Conservation (phyloP, 345 rosid genomes). For the Bruguiera parviflora region DNA sequence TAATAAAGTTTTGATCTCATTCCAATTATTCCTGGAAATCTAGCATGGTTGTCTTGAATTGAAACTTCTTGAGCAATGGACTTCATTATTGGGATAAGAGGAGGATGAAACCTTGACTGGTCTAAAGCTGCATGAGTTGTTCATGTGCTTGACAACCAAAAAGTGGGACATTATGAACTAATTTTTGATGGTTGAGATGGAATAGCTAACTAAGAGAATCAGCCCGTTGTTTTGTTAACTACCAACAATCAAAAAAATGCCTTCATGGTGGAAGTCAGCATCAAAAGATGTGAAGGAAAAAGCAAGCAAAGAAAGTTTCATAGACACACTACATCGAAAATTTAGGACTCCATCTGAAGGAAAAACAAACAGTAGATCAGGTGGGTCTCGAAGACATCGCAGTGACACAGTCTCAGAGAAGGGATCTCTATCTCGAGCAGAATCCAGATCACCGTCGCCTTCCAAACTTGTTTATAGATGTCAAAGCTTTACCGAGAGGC, state of each 20-base stretch:
- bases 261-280: conserved; percentile 74
- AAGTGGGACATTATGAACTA: neutral
- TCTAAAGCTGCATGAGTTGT: neutral
- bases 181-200: neutral
- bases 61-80: neutral
- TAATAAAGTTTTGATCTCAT: neutral
- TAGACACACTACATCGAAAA: conserved; percentile 60
- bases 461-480: conserved; percentile 66
- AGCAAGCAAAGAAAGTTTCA: conserved; percentile 62
- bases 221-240: neutral
- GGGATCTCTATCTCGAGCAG: conserved; percentile 63
- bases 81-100: neutral
- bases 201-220: neutral
- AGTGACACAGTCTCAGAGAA: conserved; percentile 53
- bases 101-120: neutral
- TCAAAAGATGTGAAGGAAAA: conserved; percentile 78
- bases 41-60: neutral
- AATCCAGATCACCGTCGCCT: conserved; percentile 72
- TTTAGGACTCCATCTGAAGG: conserved; percentile 55
- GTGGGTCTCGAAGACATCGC: conserved; percentile 44
- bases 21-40: neutral
- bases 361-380: conserved; percentile 41
- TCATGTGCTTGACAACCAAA: neutral
- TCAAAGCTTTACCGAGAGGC: conserved; percentile 77
- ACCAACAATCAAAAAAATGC: conserved; percentile 33